Percentiles rank a stretch among this genome's conserved stretches.
Evolutionary conservation across 202 grass and related monocot species (phyloP).

Genomic region (Setaria viridis): DNA sequence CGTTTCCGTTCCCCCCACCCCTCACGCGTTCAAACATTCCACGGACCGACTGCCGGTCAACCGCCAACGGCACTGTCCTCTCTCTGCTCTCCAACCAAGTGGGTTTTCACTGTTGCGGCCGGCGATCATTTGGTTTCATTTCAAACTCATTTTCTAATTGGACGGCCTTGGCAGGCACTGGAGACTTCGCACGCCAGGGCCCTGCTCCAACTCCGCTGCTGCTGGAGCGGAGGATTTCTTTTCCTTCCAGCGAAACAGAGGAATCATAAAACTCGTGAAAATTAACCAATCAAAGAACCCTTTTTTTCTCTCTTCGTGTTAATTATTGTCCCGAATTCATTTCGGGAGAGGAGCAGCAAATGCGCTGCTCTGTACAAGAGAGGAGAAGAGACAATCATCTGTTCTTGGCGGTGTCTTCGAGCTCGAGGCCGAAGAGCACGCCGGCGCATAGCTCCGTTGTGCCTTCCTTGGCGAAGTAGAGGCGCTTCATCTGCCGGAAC

Average conservation of each 20-base stretch:
- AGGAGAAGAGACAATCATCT: no score
- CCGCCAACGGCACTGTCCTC: neutral
- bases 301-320: neutral
- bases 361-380: neutral
- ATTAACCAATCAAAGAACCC: constrained; percentile 43
- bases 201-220: no score
- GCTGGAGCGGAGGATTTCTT: no score
- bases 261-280: neutral
- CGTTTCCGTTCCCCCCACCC: neutral
- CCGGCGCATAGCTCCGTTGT: constrained; percentile 42
- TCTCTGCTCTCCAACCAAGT: no score
- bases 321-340: neutral
- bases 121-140: no score
- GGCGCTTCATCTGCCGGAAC: constrained; percentile 56
- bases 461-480: constrained; percentile 58
- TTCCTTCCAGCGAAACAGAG: neutral
- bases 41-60: neutral
- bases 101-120: no score
- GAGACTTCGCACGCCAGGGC: no score
- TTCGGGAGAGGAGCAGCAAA: no score
- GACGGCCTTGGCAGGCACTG: no score
- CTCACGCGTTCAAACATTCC: neutral
- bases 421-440: constrained; percentile 69
- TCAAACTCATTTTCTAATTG: no score
- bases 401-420: neutral